Conservation (phyloP, 2,329 filamentous ascomycete genomes). For the Verticillium klebahnii region DNA sequence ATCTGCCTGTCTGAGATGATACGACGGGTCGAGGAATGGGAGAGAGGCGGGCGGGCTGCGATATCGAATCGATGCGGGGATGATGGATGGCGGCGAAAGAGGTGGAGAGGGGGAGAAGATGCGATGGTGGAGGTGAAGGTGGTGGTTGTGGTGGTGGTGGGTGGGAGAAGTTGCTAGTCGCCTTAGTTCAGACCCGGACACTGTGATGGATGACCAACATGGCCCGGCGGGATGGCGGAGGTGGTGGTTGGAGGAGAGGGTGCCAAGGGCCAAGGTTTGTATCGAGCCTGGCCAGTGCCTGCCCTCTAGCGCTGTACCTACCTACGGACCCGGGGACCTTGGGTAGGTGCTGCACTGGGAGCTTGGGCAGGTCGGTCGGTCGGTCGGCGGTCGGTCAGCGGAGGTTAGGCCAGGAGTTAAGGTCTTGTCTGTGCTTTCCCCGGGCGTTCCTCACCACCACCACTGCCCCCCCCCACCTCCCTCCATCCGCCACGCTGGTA, state of each 20-base stretch:
- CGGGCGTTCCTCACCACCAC: neutral
- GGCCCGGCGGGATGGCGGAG: neutral
- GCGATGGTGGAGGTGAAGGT: neutral
- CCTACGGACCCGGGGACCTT: neutral
- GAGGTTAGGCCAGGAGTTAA: neutral
- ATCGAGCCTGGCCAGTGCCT: neutral
- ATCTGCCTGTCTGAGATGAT: neutral
- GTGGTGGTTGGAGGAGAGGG: neutral
- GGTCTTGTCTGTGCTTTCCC: neutral
- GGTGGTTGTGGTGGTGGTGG: neutral
- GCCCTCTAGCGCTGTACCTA: neutral
- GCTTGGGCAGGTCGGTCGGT: neutral
- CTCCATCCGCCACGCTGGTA: neutral
- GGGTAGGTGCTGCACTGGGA: neutral
- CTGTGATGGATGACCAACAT: neutral
- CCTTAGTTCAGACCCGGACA: neutral
- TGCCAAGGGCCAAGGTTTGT: neutral
- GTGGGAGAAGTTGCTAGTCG: slow-evolving; percentile 1
- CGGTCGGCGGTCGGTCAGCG: neutral
- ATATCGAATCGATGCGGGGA: slow-evolving; percentile 5
- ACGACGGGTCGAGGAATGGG: neutral
- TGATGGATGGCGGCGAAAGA: slow-evolving; percentile 4
- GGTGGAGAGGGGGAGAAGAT: slow-evolving; percentile 1
- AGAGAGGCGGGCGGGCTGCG: neutral
- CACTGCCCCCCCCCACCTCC: neutral